A percentile compares a stretch with the other conserved stretches of the same genome.
Evolutionary conservation across 352 stramenopile species (phyloP).

Genomic region (Phytopythium kandeliae): DNA sequence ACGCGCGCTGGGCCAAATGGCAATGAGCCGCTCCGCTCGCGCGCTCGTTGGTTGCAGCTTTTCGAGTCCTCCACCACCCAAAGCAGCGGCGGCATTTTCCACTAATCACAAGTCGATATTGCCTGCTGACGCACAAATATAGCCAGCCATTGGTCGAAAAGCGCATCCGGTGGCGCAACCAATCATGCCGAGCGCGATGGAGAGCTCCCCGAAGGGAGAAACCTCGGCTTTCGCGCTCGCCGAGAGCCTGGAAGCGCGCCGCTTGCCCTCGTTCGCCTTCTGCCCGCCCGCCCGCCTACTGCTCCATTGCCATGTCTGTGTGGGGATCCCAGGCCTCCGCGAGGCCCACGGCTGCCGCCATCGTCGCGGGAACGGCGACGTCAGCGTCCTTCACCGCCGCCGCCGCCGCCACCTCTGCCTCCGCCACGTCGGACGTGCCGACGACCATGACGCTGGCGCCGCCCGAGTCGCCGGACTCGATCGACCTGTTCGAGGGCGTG

Average conservation of each 20-base stretch:
- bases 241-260: slow-evolving; percentile 15
- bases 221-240: slow-evolving; percentile 12
- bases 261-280: no score
- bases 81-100: slow-evolving; percentile 28
- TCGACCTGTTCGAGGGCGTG: slow-evolving; percentile 75
- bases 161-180: slow-evolving; percentile 25
- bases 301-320: slow-evolving; percentile 25
- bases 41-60: slow-evolving; percentile 7
- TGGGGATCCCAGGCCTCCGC: slow-evolving; percentile 54
- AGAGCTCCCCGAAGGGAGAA: slow-evolving; percentile 1
- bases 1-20: neutral
- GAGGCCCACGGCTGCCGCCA: slow-evolving; percentile 6
- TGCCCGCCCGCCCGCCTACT: neutral
- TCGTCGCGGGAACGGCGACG: slow-evolving; percentile 11
- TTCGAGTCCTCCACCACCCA: slow-evolving; percentile 44
- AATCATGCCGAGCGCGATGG: slow-evolving; percentile 23
- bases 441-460: slow-evolving; percentile 12
- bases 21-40: neutral
- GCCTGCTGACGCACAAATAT: neutral
- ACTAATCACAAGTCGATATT: slow-evolving; percentile 20
- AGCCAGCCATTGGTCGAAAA: slow-evolving; percentile 35
- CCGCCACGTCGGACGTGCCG: slow-evolving; percentile 3
- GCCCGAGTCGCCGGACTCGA: slow-evolving; percentile 27
- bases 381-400: slow-evolving; percentile 7
- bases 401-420: neutral